Evolutionary conservation across 164 flowering plant species (phyloP).

Genomic region (Taxillus chinensis): DNA sequence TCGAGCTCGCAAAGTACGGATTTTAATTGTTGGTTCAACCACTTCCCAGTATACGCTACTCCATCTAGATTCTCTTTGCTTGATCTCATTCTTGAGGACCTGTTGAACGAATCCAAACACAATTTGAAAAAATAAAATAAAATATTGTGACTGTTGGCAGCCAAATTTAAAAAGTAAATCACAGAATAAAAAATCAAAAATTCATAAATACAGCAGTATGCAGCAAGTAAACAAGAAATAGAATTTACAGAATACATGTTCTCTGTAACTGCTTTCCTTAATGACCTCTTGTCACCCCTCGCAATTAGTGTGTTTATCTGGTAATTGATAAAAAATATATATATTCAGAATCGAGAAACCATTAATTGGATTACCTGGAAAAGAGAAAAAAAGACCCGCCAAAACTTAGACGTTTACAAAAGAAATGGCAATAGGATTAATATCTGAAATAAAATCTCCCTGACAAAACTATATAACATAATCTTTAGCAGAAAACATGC

Average conservation of each 20-base stretch:
- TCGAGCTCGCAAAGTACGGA: constrained; percentile 88
- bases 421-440: neutral
- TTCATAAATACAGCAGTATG: neutral
- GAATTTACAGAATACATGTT: constrained; percentile 70
- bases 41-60: constrained; percentile 76
- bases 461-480: too few relatives aligned
- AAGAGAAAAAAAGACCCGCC: neutral
- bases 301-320: constrained; percentile 79
- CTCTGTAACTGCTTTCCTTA: constrained; percentile 87
- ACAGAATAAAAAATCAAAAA: too few relatives aligned
- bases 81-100: constrained; percentile 89
- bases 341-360: neutral
- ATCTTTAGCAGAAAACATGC: too few relatives aligned
- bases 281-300: constrained; percentile 54
- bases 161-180: too few relatives aligned
- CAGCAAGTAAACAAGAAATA: constrained; percentile 12
- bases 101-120: constrained; percentile 10
- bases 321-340: constrained; percentile 26
- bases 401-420: neutral
- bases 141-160: too few relatives aligned
- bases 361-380: neutral
- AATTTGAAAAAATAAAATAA: too few relatives aligned
- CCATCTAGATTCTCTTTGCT: constrained; percentile 73
- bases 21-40: constrained; percentile 61
- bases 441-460: too few relatives aligned